A percentile compares a stretch with the other conserved stretches of the same genome.
Conservation (phyloP, 495 filamentous ascomycete genomes). For the Neurospora terricola region DNA sequence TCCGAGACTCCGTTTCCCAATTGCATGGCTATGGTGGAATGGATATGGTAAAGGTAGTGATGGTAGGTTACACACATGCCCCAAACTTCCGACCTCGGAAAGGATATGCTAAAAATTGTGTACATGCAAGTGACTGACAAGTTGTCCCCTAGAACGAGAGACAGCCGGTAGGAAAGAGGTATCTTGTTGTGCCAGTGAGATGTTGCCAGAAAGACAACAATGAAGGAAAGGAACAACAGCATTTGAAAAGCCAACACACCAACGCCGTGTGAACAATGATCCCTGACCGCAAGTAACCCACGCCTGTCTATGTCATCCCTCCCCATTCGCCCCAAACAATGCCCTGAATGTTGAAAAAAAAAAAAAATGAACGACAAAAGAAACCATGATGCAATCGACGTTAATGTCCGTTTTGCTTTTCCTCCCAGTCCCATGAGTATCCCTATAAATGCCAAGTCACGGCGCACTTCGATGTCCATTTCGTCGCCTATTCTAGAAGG, state of each 20-base stretch:
- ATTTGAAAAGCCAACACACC: background rate
- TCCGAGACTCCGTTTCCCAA: background rate
- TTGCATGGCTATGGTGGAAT: background rate
- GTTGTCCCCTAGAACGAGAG: background rate
- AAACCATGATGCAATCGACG: background rate
- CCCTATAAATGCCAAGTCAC: background rate
- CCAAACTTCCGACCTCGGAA: background rate
- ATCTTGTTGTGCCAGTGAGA: background rate
- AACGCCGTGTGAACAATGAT: background rate
- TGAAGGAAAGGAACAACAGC: background rate
- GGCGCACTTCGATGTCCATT: background rate
- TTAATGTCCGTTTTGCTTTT: background rate
- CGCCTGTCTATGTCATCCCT: background rate
- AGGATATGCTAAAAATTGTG: background rate
- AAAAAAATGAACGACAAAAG: background rate
- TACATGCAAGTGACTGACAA: background rate
- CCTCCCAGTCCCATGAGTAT: background rate
- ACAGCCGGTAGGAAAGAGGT: background rate
- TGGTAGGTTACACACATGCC: background rate
- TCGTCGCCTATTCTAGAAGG: conserved; percentile 40
- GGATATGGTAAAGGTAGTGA: background rate
- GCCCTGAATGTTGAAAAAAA: background rate
- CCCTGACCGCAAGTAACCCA: background rate
- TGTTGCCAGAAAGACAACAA: background rate
- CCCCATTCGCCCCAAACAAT: background rate